These are phyloP conservation scores for Malassezia nana DNA, from an alignment of 1,284 basidiomycete species.

Conservation along the genomic window DNA sequence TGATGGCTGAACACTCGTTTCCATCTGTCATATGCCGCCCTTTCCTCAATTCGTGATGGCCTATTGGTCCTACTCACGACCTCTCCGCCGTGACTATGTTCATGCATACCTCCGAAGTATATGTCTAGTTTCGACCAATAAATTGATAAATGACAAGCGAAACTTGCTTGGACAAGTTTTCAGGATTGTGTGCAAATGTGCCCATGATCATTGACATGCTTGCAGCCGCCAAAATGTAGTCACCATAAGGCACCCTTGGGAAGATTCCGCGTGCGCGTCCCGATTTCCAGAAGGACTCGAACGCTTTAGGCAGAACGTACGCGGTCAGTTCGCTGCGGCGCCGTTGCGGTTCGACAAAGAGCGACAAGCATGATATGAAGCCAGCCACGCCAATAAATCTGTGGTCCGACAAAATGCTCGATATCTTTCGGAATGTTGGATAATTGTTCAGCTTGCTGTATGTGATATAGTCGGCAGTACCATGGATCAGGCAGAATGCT, in stretches of 20 bases:
- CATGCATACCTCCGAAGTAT: not conserved
- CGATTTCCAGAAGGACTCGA: slow-evolving; percentile 61
- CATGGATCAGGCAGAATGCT: slow-evolving; percentile 65
- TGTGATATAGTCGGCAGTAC: slow-evolving; percentile 51
- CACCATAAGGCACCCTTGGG: slow-evolving; percentile 59
- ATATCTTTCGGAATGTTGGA: slow-evolving; percentile 2
- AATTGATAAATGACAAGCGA: slow-evolving; percentile 73
- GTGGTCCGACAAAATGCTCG: slow-evolving; percentile 32
- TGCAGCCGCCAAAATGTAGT: slow-evolving; percentile 57
- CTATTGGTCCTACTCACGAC: not conserved
- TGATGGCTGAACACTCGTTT: not conserved
- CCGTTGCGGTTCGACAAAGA: slow-evolving; percentile 77
- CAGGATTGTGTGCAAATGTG: slow-evolving; percentile 70
- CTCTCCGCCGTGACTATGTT: not conserved
- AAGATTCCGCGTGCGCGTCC: slow-evolving; percentile 67
- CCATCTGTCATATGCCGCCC: not conserved
- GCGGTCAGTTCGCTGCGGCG: slow-evolving; percentile 76
- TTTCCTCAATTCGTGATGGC: not conserved
- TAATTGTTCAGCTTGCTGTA: slow-evolving; percentile 2
- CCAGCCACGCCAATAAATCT: slow-evolving; percentile 61
- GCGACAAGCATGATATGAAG: slow-evolving; percentile 63
- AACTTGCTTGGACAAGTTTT: slow-evolving; percentile 76
- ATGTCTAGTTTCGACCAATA: slow-evolving; percentile 30
- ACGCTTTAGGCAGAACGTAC: slow-evolving; percentile 84
- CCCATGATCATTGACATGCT: slow-evolving; percentile 89